Evolutionary conservation across 2,329 filamentous ascomycete genomes (phyloP), one percentile per base, ranked within the genome.

Genomic region (Pseudocercospora cruenta): DNA sequence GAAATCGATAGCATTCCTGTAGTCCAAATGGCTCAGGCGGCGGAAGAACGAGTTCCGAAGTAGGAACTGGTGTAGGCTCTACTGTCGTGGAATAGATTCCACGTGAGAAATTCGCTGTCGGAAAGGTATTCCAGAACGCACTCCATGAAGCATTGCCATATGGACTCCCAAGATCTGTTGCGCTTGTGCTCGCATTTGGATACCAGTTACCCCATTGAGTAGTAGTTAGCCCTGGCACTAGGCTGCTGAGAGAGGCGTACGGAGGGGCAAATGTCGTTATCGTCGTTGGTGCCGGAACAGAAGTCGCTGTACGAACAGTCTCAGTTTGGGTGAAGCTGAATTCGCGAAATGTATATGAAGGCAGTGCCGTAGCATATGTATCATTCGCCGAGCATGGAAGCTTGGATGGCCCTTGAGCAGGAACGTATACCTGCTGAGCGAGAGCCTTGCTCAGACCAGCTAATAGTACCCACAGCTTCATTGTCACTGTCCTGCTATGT

Each of bases 11-110:
- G 31, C 68, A 73, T 10, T 72, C 62, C 9, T 77, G 73, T 43
- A 77, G 77, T 1, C 72, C 67, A 58, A 77, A 78, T 62, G 75
- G 76, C 2, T 77, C 64, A 3, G 73, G 68, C 39, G 76, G 77
- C 8, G 76, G 77, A 3, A 74, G 76, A 16, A 77, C 70, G 8
- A 79, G 68, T 14, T 72, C 76, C 22, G 65, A 70, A 4, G 74
- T 73, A 3, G 78, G 75, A 8, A 79, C 72, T n/a, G 78, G 74
- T 7, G 77, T 78, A 8, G 75, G 66, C 16, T 66, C 58, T 16
- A 74, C 72, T 3, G 74, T 76, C 3, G 74, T 76, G 21, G 71
- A 59, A 33, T 66, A 66, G 45, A 66, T 58, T 12, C 64, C 64
- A 10, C 60, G 54, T 1, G 60, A 59, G 60, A 66, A 66, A 22